Percentiles rank a stretch among this genome's conserved stretches.
Conservation (phyloP, 2,329 filamentous ascomycete genomes). For the Ophiocordyceps unilateralis region DNA sequence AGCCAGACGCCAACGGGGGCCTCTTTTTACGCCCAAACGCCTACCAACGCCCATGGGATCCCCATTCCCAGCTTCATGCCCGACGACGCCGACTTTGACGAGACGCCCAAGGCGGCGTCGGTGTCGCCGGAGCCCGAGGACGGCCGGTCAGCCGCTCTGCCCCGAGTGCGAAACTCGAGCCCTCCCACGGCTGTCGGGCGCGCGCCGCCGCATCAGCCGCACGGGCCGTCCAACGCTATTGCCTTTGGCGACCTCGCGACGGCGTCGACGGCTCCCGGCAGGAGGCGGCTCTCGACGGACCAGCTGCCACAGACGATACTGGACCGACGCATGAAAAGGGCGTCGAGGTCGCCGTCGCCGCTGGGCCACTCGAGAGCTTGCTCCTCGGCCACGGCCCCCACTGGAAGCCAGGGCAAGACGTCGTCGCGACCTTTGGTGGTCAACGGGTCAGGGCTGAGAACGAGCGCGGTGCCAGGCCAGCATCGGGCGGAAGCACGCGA, state of each 20-base stretch:
- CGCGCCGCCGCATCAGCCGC: slow-evolving; percentile 8
- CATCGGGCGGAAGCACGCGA: slow-evolving; percentile 6
- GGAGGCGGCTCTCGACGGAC: slow-evolving; percentile 33
- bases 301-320: slow-evolving; percentile 35
- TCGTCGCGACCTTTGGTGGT: slow-evolving; percentile 32
- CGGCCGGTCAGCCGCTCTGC: slow-evolving; percentile 13
- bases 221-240: slow-evolving; percentile 19
- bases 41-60: slow-evolving; percentile 29
- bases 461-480: slow-evolving; percentile 9
- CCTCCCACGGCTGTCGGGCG: slow-evolving; percentile 6
- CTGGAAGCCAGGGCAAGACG: slow-evolving; percentile 15
- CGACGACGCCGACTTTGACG: slow-evolving; percentile 34
- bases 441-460: slow-evolving; percentile 26
- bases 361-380: slow-evolving; percentile 30
- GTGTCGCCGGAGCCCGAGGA: slow-evolving; percentile 33
- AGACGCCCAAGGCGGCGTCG: slow-evolving; percentile 20
- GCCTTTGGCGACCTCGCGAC: slow-evolving; percentile 30
- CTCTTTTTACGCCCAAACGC: slow-evolving; percentile 15
- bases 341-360: slow-evolving; percentile 39
- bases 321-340: slow-evolving; percentile 33
- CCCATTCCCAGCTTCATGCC: slow-evolving; percentile 38
- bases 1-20: slow-evolving; percentile 19
- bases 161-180: slow-evolving; percentile 11
- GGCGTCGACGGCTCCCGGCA: slow-evolving; percentile 16
- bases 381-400: slow-evolving; percentile 23